Evolutionary conservation across 441 rosid species (phyloP).

Genomic region (Sinapis alba): DNA sequence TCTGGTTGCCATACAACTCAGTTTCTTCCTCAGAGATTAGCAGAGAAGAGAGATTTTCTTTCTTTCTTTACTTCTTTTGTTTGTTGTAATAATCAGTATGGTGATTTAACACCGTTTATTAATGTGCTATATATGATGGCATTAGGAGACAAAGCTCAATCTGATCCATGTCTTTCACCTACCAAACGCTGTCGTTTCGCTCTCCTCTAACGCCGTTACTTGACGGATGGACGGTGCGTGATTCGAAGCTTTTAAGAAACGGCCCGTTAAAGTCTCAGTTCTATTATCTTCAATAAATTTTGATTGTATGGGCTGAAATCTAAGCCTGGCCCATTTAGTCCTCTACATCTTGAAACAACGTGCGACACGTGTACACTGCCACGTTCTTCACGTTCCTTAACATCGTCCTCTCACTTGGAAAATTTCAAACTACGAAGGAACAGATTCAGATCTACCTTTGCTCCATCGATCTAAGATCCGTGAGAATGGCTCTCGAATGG

Average conservation of each 20-base stretch:
- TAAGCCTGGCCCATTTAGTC: neutral
- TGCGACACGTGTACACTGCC: slow-evolving; percentile 21
- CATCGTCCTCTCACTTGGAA: neutral
- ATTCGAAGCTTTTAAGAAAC: neutral
- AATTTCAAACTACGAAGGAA: slow-evolving; percentile 12
- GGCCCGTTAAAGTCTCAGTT: slow-evolving; percentile 20
- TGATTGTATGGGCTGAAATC: neutral
- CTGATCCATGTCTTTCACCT: slow-evolving; percentile 32
- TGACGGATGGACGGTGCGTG: neutral
- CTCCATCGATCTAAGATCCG: slow-evolving; percentile 11
- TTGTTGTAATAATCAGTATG: neutral
- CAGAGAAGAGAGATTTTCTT: neutral
- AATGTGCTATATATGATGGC: slow-evolving; percentile 25
- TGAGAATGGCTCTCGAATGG: slow-evolving; percentile 90
- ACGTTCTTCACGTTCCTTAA: slow-evolving; percentile 30
- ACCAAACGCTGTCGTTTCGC: slow-evolving; percentile 32
- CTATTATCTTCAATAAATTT: neutral
- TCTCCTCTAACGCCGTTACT: slow-evolving; percentile 32
- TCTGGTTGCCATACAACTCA: slow-evolving; percentile 57
- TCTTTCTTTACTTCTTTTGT: neutral
- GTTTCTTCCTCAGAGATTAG: slow-evolving; percentile 18
- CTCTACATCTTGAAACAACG: neutral
- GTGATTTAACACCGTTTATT: slow-evolving; percentile 11
- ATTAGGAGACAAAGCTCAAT: slow-evolving; percentile 29
- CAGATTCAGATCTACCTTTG: slow-evolving; percentile 40